These are phyloP conservation scores for Luffa aegyptiaca DNA, from an alignment of 306 rosid species.

Conservation along the genomic window DNA sequence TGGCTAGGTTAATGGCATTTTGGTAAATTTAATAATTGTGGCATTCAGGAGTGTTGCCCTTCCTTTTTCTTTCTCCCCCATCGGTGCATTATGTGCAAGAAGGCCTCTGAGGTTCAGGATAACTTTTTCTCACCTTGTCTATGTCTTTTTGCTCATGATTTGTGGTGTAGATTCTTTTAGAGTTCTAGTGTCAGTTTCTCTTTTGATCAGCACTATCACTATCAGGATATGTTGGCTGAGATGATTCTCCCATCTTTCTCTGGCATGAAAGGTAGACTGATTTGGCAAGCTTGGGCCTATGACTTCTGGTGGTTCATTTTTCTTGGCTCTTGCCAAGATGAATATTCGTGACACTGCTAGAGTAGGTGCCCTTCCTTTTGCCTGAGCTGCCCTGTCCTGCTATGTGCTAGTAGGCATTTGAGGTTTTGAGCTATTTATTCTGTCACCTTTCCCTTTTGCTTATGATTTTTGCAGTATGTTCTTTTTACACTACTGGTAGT, in stretches of 20 bases:
- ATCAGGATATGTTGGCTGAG: neutral
- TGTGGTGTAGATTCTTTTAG: neutral
- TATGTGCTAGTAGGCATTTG: neutral
- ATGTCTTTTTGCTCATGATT: neutral
- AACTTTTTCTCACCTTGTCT: neutral
- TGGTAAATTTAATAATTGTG: neutral
- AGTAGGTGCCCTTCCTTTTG: neutral
- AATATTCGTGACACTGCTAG: neutral
- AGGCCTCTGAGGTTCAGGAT: neutral
- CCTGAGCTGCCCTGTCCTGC: neutral
- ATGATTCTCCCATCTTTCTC: neutral
- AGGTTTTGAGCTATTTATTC: neutral
- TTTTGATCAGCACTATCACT: neutral
- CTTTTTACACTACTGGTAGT: neutral
- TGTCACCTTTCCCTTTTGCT: neutral
- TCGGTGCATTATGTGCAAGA: neutral
- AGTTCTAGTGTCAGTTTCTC: neutral
- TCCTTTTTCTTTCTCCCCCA: neutral
- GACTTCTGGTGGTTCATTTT: neutral
- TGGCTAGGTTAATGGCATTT: neutral
- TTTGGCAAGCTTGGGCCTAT: neutral
- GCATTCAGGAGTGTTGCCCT: neutral
- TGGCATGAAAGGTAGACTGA: neutral
- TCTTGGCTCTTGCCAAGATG: neutral
- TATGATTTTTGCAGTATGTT: neutral